A percentile compares a stretch with the other conserved stretches of the same genome.
Conservation (phyloP, 148 eudicot genomes). For the Agrostemma githago region DNA sequence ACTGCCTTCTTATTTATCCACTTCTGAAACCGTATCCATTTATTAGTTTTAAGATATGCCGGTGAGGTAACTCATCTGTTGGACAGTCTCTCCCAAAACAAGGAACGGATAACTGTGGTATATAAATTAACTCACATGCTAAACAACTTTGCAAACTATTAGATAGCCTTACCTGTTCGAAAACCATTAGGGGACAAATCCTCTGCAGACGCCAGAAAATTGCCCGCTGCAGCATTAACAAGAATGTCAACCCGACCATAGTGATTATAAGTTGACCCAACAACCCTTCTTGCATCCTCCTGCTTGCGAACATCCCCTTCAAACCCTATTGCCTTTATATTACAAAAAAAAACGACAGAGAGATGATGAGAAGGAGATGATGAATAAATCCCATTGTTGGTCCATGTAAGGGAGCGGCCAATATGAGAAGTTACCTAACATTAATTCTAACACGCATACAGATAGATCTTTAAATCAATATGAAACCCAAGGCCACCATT, state of each 20-base stretch:
- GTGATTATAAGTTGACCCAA: slow-evolving; percentile 68
- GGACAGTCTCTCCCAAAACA: neutral
- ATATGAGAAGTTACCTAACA: neutral
- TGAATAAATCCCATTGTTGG: neutral
- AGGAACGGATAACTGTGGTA: neutral
- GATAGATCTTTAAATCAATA: neutral
- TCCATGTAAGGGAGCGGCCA: neutral
- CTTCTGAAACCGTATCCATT: neutral
- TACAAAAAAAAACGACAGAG: neutral
- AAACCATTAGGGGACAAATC: slow-evolving; percentile 95
- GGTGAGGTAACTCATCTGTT: neutral
- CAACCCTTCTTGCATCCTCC: slow-evolving; percentile 78
- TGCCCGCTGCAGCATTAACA: slow-evolving; percentile 98
- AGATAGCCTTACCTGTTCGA: slow-evolving; percentile 56
- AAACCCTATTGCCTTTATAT: slow-evolving; percentile 69
- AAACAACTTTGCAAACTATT: neutral
- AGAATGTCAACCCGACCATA: slow-evolving; percentile 90
- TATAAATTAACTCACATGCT: neutral
- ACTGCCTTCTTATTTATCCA: neutral
- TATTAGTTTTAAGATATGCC: neutral
- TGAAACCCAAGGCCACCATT: neutral
- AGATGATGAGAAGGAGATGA: neutral
- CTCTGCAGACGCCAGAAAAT: slow-evolving; percentile 82
- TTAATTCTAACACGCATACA: neutral
- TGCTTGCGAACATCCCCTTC: slow-evolving; percentile 88